Evolutionary conservation across 805 yeast species (phyloP).

Genomic region (Suhomyces vadensis): DNA sequence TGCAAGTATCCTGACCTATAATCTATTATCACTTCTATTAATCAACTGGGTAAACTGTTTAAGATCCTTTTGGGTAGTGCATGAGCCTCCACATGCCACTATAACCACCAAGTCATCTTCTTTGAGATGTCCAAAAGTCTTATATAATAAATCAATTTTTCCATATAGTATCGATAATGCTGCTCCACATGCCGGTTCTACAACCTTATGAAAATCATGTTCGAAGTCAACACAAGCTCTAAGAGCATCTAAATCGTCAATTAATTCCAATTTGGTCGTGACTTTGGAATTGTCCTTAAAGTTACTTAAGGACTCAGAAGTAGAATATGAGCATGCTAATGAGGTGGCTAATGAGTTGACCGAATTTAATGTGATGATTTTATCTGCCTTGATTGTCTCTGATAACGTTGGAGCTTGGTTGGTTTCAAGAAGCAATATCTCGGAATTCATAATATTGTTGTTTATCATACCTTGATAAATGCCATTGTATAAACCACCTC

Average conservation of each 20-base stretch:
- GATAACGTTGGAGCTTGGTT: conserved; percentile 61
- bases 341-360: conserved; percentile 61
- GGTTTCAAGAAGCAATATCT: conserved; percentile 53
- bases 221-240: conserved; percentile 52
- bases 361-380: conserved; percentile 45
- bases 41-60: conserved; percentile 15
- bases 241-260: conserved; percentile 57
- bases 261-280: conserved; percentile 23
- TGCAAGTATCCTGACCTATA: conserved; percentile 4
- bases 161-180: conserved; percentile 56
- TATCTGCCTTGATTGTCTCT: conserved; percentile 48
- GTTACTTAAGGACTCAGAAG: conserved; percentile 49
- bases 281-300: conserved; percentile 17
- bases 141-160: conserved; percentile 26
- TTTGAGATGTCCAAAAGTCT: conserved; percentile 26
- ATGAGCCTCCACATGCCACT: conserved; percentile 55
- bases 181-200: conserved; percentile 78
- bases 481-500: conserved; percentile 60
- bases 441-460: conserved; percentile 29
- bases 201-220: conserved; percentile 49
- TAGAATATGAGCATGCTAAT: conserved; percentile 61
- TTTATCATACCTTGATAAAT: conserved; percentile 45
- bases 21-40: conserved; percentile 11
- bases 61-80: conserved; percentile 18
- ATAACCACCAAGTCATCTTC: conserved; percentile 49